Conservation (phyloP, 768 basidiomycete species). For the Termitomyces sp. region DNA sequence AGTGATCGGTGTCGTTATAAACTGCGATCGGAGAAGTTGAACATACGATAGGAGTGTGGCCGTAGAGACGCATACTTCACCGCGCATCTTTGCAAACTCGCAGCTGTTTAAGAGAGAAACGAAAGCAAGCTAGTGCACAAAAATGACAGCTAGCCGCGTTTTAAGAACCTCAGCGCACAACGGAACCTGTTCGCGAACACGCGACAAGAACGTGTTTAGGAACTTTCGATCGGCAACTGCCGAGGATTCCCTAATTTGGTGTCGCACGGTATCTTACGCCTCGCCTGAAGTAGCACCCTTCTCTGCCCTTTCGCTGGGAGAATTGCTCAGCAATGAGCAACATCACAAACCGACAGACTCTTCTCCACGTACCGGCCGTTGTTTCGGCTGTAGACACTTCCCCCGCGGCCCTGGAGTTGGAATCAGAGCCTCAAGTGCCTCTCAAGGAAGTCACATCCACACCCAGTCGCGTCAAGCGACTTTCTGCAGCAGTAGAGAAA, state of each 20-base stretch:
- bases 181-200: conserved; percentile 10
- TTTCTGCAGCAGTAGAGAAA: conserved; percentile 42
- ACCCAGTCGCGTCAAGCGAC: conserved; percentile 46
- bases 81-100: conserved; percentile 44
- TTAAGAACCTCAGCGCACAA: conserved; percentile 13
- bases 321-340: conserved; percentile 18
- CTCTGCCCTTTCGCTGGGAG: conserved; percentile 1
- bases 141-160: conserved; percentile 17
- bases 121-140: conserved; percentile 11
- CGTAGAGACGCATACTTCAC: conserved; percentile 70
- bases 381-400: conserved; percentile 27
- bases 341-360: conserved; percentile 17
- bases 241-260: neutral
- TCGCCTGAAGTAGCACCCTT: neutral
- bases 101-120: conserved; percentile 16
- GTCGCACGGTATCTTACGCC: neutral
- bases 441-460: conserved; percentile 24
- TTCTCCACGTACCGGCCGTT: conserved; percentile 18
- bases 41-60: conserved; percentile 71
- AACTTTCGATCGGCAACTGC: conserved; percentile 13
- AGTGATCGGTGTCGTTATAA: conserved; percentile 14
- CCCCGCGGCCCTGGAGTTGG: conserved; percentile 25
- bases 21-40: conserved; percentile 11
- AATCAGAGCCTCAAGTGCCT: conserved; percentile 20
- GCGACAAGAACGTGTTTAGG: conserved; percentile 27